Base-by-base conservation (phyloP, 2,329 filamentous ascomycete species). In the Claviceps spartinae region DNA sequence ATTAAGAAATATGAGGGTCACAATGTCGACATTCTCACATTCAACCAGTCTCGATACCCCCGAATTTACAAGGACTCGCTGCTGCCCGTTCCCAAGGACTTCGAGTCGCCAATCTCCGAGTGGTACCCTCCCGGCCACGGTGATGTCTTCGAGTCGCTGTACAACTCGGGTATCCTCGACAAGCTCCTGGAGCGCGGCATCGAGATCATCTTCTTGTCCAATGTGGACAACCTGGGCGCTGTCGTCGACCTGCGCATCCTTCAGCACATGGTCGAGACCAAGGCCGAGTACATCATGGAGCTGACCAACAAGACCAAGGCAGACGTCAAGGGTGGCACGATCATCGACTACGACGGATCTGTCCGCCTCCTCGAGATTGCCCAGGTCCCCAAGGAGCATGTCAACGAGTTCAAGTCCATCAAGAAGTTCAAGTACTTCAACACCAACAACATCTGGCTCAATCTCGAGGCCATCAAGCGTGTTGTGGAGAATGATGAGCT, bases 401-500 rank as follows among this genome's bases (percentile, higher is more conserved):
- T 93, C 70, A 97, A 98, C 75, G 93, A 98, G 77, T 98, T 98
- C 88, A 98, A 98, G 84, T 96, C 90, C 48, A 98, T 98, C 80
- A 98, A 98, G 85, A 98, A 98, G 81, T 98, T 98, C 86, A 96
- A 95, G 81, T 98, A 98, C 83, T 98, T 98, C 85, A 98, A 98
- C 83, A 98, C 93, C 73, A 98, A 98, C 86, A 98, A 98, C 82
- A 96, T 98, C 74, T 98, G 93, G 93, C 86, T 98, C 79, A 95
- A 95, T 76, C 80, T 96, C 63, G 84, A 88, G 68, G 93, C 93
- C 61, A 86, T 98, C 74, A 97, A 97, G 85, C 90, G 93, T 55
- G 89, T 98, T 51, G 93, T 98, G 7, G 93, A 97, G 81, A 89
- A 94, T 72, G 88, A 95, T 69, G 91, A 97, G 77, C 84, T 98